phyloP scores from a whole-genome alignment of 441 rosid species.

The Euphorbia schlechtendalii region DNA sequence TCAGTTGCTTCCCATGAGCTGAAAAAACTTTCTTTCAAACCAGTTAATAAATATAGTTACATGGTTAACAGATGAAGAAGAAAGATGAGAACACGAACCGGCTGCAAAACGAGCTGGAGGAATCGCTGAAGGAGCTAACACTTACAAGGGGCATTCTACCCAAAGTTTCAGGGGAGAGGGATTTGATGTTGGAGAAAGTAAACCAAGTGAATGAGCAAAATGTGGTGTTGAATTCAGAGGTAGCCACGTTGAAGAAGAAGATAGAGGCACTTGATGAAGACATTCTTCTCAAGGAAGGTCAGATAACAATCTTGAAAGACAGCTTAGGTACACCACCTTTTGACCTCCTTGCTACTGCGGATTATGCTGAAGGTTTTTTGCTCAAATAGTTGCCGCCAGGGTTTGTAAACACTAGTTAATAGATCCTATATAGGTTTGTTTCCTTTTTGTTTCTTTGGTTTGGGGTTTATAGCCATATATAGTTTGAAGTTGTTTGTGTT shows the following conservation, averaged over 20 bases:
- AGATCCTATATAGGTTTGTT: slow-evolving; percentile 10
- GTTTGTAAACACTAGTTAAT: slow-evolving; percentile 27
- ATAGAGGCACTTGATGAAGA: slow-evolving; percentile 74
- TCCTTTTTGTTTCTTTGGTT: neutral
- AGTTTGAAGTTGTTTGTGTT: slow-evolving; percentile 17
- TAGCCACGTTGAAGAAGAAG: slow-evolving; percentile 52
- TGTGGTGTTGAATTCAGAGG: slow-evolving; percentile 76
- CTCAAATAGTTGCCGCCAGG: slow-evolving; percentile 28
- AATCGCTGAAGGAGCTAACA: slow-evolving; percentile 47
- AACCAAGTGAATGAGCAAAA: slow-evolving; percentile 71
- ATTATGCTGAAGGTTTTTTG: slow-evolving; percentile 36
- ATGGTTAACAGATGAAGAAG: slow-evolving; percentile 49
- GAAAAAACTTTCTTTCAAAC: too few species aligned
- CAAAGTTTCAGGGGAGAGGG: slow-evolving; percentile 76
- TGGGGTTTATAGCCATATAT: neutral
- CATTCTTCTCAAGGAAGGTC: slow-evolving; percentile 82
- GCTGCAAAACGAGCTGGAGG: slow-evolving; percentile 56
- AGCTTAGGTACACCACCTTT: slow-evolving; percentile 46
- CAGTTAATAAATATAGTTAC: neutral
- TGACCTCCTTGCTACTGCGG: slow-evolving; percentile 54
- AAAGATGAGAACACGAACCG: slow-evolving; percentile 55
- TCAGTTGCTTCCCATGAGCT: neutral
- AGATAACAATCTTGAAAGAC: slow-evolving; percentile 86
- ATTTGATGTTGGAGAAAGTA: slow-evolving; percentile 74
- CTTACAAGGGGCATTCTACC: slow-evolving; percentile 47